A percentile compares a stretch with the other conserved stretches of the same genome.
Evolutionary conservation across 148 eudicot species (phyloP).

Genomic region (Vaccinium darrowii): DNA sequence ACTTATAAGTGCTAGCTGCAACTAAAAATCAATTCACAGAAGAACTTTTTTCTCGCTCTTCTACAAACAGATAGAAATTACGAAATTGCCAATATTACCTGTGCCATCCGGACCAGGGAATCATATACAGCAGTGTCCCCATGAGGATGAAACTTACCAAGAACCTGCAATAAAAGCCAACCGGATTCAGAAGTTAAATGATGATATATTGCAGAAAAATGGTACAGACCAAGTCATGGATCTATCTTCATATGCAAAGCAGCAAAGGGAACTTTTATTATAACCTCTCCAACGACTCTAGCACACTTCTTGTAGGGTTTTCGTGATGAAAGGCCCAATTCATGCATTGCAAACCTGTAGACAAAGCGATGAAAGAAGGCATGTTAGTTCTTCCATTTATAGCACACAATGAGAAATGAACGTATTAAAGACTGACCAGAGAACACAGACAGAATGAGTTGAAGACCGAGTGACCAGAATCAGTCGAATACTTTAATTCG

Average conservation of each 20-base stretch:
- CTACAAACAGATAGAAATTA: neutral
- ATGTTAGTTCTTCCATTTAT: neutral
- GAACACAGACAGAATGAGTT: neutral
- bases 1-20: neutral
- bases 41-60: neutral
- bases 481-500: neutral
- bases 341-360: conserved; percentile 94
- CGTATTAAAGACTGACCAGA: neutral
- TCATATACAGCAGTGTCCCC: conserved; percentile 97
- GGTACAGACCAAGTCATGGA: neutral
- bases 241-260: neutral
- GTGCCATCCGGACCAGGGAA: conserved; percentile 96
- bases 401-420: neutral
- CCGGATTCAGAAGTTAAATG: conserved; percentile 15
- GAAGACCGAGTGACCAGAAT: neutral
- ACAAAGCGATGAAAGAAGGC: neutral
- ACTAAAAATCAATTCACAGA: neutral
- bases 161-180: conserved; percentile 49
- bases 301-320: conserved; percentile 97
- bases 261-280: neutral
- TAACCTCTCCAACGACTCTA: conserved; percentile 98
- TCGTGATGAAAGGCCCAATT: conserved; percentile 89
- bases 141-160: conserved; percentile 97
- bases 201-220: neutral
- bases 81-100: conserved; percentile 45